A percentile compares a stretch with the other conserved stretches of the same genome.
These are phyloP conservation scores for Populus hybrid DNA, from an alignment of 441 rosid species.

Conservation along the genomic window DNA sequence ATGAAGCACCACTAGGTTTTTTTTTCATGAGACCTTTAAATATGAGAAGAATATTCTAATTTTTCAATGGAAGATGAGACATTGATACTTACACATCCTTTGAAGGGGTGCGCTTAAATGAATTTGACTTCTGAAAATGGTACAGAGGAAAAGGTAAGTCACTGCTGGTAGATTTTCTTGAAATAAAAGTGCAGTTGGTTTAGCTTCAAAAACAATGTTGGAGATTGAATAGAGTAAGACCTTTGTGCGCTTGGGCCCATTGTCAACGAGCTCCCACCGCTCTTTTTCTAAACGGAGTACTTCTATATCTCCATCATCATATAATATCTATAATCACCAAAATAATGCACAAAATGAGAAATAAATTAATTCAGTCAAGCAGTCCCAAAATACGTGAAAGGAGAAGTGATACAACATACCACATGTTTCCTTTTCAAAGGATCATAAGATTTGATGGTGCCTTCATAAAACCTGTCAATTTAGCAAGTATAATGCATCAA, in stretches of 20 bases:
- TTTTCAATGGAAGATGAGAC: constrained; percentile 7
- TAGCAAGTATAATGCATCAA: constrained; percentile 15
- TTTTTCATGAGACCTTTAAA: background rate
- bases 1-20: background rate
- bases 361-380: background rate
- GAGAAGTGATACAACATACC: constrained; percentile 46
- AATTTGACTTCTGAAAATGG: constrained; percentile 61
- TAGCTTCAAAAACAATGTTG: constrained; percentile 12
- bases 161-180: background rate
- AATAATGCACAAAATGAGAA: background rate
- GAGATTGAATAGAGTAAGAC: constrained; percentile 34
- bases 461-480: constrained; percentile 84
- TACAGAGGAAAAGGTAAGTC: constrained; percentile 21
- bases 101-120: constrained; percentile 38
- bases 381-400: constrained; percentile 14
- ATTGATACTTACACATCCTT: constrained; percentile 48
- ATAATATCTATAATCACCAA: constrained; percentile 58
- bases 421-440: constrained; percentile 83
- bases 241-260: constrained; percentile 64
- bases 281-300: constrained; percentile 86
- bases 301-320: constrained; percentile 97
- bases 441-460: constrained; percentile 92
- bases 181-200: constrained; percentile 4
- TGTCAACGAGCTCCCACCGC: constrained; percentile 85
- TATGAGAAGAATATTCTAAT: too few species aligned